phyloP scores from a whole-genome alignment of 108 stramenopile genomes.

The Cylindrotheca fusiformis region DNA sequence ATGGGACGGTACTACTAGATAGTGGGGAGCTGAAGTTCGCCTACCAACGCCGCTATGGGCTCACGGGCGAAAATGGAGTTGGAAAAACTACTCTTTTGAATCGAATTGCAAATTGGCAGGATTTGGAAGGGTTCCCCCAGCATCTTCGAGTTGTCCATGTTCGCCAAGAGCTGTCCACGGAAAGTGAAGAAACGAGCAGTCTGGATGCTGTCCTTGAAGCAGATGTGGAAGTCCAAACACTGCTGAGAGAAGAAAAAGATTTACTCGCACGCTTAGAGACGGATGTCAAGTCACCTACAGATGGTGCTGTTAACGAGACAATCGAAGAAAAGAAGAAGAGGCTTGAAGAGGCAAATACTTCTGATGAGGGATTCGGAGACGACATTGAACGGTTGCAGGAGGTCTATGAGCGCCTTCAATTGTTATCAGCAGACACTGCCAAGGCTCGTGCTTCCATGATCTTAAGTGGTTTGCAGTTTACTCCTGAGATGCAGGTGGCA shows the following conservation, averaged over 20 bases:
- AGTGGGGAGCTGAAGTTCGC: conserved; percentile 90
- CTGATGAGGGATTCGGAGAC: conserved; percentile 49
- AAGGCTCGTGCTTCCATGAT: conserved; percentile 88
- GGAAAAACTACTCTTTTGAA: conserved; percentile 94
- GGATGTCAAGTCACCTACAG: too few species aligned
- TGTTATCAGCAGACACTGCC: conserved; percentile 86
- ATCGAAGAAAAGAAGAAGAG: conserved; percentile 53
- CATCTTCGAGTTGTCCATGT: conserved; percentile 97
- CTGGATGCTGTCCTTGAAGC: conserved; percentile 92
- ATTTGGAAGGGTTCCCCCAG: conserved; percentile 88
- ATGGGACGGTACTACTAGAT: conserved; percentile 88
- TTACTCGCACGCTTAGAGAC: conserved; percentile 59
- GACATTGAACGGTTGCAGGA: conserved; percentile 80
- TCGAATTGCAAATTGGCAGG: conserved; percentile 85
- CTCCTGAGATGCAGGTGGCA: conserved; percentile 81
- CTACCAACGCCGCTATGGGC: conserved; percentile 89
- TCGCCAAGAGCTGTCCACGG: conserved; percentile 84
- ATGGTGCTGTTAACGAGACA: conserved; percentile 8
- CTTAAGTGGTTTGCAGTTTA: conserved; percentile 91
- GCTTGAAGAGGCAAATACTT: conserved; percentile 38
- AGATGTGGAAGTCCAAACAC: conserved; percentile 82
- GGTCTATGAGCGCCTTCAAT: conserved; percentile 86
- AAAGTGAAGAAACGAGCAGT: conserved; percentile 82
- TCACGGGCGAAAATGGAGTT: conserved; percentile 91
- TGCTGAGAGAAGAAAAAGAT: conserved; percentile 80